phyloP scores from a whole-genome alignment of 495 filamentous ascomycete species.

The Aspergillus saccharolyticus region DNA sequence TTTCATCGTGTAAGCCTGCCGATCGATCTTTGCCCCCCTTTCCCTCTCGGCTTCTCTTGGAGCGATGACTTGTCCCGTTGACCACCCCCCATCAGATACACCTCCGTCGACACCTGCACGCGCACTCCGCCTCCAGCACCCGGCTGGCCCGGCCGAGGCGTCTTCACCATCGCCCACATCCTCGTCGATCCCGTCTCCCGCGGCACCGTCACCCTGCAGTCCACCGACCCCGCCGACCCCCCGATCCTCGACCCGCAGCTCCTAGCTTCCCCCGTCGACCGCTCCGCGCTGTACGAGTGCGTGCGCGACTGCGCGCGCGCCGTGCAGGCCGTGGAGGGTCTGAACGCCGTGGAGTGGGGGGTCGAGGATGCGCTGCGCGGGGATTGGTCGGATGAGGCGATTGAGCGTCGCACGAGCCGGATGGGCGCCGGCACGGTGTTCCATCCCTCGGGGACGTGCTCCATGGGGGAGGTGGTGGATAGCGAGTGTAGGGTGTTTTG shows the following conservation, averaged over 20 bases:
- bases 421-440: not conserved
- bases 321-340: not conserved
- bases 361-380: not conserved
- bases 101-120: not conserved
- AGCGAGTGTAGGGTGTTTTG: constrained; percentile 26
- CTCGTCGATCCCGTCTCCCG: not conserved
- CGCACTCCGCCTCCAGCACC: not conserved
- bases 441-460: constrained; percentile 9
- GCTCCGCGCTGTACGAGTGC: not conserved
- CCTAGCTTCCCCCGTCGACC: not conserved
- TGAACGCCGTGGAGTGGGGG: not conserved
- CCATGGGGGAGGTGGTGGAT: constrained; percentile 34
- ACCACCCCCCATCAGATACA: too few relatives aligned
- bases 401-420: not conserved
- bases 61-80: too few relatives aligned
- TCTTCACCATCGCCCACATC: constrained; percentile 1
- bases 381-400: not conserved
- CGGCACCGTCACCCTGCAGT: not conserved
- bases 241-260: not conserved
- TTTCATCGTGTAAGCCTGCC: not conserved
- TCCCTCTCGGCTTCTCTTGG: too few relatives aligned
- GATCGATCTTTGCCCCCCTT: not conserved
- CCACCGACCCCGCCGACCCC: not conserved
- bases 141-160: not conserved
- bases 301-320: not conserved